phyloP scores from a whole-genome alignment of 371 early-diverging fungal genomes.

The Mortierella sp. region DNA sequence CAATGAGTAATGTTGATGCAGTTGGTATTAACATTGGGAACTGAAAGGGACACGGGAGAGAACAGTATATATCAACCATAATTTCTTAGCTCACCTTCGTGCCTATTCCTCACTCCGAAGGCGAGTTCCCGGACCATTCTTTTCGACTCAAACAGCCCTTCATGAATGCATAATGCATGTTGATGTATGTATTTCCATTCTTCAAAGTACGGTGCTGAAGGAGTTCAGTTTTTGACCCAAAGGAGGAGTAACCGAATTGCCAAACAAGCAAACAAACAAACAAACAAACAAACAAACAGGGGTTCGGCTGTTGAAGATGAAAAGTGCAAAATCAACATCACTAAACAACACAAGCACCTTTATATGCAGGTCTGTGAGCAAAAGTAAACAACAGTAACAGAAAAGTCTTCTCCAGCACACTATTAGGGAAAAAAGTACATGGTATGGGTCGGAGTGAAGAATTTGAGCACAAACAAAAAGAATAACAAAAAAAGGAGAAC shows the following conservation, averaged over 20 bases:
- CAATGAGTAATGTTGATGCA: too few relatives aligned
- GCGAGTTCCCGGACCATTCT: too few relatives aligned
- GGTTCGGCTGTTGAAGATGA: background rate
- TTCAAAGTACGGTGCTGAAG: too few relatives aligned
- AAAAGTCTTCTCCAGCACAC: background rate
- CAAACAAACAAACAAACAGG: background rate
- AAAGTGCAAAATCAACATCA: background rate
- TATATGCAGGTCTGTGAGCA: slow-evolving; percentile 7
- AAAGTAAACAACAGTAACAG: background rate
- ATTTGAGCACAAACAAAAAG: slow-evolving; percentile 9
- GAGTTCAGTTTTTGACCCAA: slow-evolving; percentile 1
- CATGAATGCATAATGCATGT: too few relatives aligned
- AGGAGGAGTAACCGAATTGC: slow-evolving; percentile 1
- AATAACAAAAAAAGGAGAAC: background rate
- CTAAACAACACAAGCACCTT: background rate
- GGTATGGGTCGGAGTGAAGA: slow-evolving; percentile 5
- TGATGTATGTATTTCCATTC: too few relatives aligned
- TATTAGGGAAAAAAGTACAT: too few relatives aligned
- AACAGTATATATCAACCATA: background rate
- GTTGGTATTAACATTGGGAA: too few relatives aligned
- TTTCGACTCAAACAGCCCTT: too few relatives aligned
- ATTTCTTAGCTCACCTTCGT: too few relatives aligned
- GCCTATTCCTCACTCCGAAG: too few relatives aligned
- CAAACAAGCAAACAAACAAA: background rate
- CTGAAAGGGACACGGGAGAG: background rate